Evolutionary conservation across 116 monocot genomes (phyloP).

Genomic region (Posidonia oceanica): DNA sequence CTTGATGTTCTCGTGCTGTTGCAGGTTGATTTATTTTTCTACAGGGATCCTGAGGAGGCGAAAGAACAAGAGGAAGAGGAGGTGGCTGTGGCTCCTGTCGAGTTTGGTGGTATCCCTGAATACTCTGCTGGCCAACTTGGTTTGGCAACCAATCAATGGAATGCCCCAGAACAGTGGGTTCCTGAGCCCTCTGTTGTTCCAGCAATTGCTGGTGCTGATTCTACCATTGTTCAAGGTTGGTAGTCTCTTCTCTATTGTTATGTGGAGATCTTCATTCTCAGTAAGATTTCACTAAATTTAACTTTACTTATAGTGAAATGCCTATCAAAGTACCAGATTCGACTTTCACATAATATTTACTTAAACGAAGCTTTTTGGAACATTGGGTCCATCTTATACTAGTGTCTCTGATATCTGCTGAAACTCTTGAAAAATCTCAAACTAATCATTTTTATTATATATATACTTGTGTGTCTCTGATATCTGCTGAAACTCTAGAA

Average conservation of each 20-base stretch:
- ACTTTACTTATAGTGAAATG: background rate
- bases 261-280: background rate
- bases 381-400: too few relatives aligned
- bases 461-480: too few relatives aligned
- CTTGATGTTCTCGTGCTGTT: background rate
- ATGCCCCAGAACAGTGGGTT: background rate
- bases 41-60: conserved; percentile 27
- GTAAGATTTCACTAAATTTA: background rate
- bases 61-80: conserved; percentile 28
- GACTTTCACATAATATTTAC: too few relatives aligned
- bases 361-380: too few relatives aligned
- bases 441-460: too few relatives aligned
- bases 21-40: conserved; percentile 38
- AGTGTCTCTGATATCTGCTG: too few relatives aligned
- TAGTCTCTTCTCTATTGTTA: background rate
- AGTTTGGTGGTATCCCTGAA: conserved; percentile 17
- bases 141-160: conserved; percentile 11
- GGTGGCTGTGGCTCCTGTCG: conserved; percentile 9
- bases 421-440: too few relatives aligned
- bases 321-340: background rate
- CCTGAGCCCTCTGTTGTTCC: conserved; percentile 4
- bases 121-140: conserved; percentile 9
- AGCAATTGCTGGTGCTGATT: background rate
- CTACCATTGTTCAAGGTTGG: background rate
- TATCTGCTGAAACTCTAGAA: too few relatives aligned